Percentiles rank a stretch among this genome's conserved stretches.
These are phyloP conservation scores for Priceomyces castillae DNA, from an alignment of 805 yeast genomes.

Conservation along the genomic window DNA sequence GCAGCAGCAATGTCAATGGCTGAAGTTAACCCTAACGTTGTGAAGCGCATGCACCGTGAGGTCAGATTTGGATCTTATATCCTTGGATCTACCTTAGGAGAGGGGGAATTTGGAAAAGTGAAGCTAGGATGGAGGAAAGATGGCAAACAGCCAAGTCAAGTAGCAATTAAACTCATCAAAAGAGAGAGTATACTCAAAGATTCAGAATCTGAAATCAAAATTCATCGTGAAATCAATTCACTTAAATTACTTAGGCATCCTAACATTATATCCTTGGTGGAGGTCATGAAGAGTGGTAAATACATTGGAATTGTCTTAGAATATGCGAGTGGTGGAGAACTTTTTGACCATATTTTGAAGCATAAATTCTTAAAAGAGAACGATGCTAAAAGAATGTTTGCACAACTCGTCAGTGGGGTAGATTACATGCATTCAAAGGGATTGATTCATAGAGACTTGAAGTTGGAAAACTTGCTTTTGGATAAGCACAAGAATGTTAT, in stretches of 20 bases:
- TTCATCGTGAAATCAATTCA: slow-evolving; percentile 91
- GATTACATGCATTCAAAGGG: slow-evolving; percentile 84
- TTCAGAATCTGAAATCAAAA: slow-evolving; percentile 81
- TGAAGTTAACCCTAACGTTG: slow-evolving; percentile 8
- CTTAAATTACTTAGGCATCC: slow-evolving; percentile 86
- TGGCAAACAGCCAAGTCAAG: slow-evolving; percentile 74
- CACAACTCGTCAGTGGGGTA: slow-evolving; percentile 92
- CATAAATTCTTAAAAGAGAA: slow-evolving; percentile 85
- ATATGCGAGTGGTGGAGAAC: slow-evolving; percentile 96
- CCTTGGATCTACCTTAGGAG: slow-evolving; percentile 91
- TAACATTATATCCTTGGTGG: slow-evolving; percentile 86
- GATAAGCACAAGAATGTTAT: slow-evolving; percentile 85
- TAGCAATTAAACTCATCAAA: slow-evolving; percentile 89
- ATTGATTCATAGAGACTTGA: slow-evolving; percentile 73
- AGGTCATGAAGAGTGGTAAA: slow-evolving; percentile 88
- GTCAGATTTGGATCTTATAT: slow-evolving; percentile 87
- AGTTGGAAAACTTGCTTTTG: slow-evolving; percentile 68
- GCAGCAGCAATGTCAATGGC: background rate
- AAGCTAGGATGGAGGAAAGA: slow-evolving; percentile 94
- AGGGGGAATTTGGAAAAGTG: slow-evolving; percentile 98
- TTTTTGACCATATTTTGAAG: slow-evolving; percentile 86
- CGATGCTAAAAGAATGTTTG: slow-evolving; percentile 81
- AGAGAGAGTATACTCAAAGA: slow-evolving; percentile 86
- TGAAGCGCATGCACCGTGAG: slow-evolving; percentile 42
- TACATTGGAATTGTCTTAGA: slow-evolving; percentile 96